These are phyloP conservation scores for Aspergillus steynii DNA, from an alignment of 495 filamentous ascomycete genomes.

Conservation along the genomic window DNA sequence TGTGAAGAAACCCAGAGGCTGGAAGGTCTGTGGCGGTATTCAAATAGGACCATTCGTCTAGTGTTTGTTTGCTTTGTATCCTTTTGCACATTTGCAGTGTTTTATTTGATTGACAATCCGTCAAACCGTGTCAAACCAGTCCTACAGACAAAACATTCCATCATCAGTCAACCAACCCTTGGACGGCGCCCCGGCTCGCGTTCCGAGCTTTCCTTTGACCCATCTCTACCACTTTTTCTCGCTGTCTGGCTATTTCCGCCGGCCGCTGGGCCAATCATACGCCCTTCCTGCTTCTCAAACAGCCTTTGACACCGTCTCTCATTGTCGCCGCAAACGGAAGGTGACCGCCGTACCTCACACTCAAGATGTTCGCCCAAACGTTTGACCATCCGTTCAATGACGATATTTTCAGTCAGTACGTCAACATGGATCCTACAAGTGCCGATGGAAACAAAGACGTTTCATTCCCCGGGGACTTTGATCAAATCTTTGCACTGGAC, in stretches of 20 bases:
- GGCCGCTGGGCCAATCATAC: conserved; percentile 23
- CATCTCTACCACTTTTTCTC: conserved; percentile 13
- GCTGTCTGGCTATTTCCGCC: neutral
- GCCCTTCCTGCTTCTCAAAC: neutral
- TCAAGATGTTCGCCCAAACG: conserved; percentile 48
- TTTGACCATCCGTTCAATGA: conserved; percentile 54
- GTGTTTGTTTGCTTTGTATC: conserved; percentile 55
- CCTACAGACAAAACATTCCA: conserved; percentile 25
- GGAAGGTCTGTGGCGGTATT: conserved; percentile 32
- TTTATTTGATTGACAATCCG: conserved; percentile 44
- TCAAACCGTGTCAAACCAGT: conserved; percentile 44
- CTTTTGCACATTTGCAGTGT: conserved; percentile 51
- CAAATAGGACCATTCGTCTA: conserved; percentile 46
- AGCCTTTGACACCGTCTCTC: conserved; percentile 24
- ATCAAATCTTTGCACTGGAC: conserved; percentile 45
- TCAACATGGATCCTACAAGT: conserved; percentile 47
- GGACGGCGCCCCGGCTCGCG: conserved; percentile 21
- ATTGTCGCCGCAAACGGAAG: conserved; percentile 48
- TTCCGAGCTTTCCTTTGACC: conserved; percentile 18
- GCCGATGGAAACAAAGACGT: conserved; percentile 45
- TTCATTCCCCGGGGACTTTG: conserved; percentile 44
- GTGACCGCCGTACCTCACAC: conserved; percentile 24
- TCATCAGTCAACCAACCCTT: conserved; percentile 11
- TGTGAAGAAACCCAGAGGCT: conserved; percentile 42
- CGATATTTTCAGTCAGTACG: conserved; percentile 54